Evolutionary conservation across 2,329 filamentous ascomycete species (phyloP), one percentile per base, ranked within the genome.

Genomic region (Diaporthe nobilis): DNA sequence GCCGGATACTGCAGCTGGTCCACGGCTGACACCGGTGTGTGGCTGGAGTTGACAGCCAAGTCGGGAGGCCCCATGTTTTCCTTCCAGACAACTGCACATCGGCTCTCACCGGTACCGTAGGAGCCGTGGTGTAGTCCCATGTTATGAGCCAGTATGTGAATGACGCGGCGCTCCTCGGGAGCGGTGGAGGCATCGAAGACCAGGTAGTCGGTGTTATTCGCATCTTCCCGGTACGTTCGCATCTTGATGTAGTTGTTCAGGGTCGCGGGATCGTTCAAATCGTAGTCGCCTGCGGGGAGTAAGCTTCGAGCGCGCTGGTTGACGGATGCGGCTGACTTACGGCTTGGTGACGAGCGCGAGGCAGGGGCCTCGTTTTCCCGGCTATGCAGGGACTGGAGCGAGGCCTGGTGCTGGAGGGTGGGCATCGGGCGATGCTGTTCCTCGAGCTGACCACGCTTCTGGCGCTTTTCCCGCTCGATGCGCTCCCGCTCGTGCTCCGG

Each of bases 401-500:
- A 98, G 71, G 93, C 92, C 84, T 98, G 96, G 73, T 93, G 94
- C 80, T 97, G 95, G 76, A 97, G 90, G 7, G 71, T 49, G 81
- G 93, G 92, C 61, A 93, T 80, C 87, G 95, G 82, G 42, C 96
- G 92, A 85, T 99, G 97, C 85, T 99, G 97, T 85, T 99, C 97
- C 85, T 99, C 96, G 17, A 99, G 90, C 85, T 99, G 97, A 67
- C 97, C 97, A 71, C 97, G 93, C 80, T 97, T 94, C 86, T 98
- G 96, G 75, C 97, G 91, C 91, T 98, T 99, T 85, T 98, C 97
- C 8, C 97, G 91, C 85, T 99, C 97, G 79, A 99, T 98, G 55
- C 97, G 92, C 85, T 99, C 97, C 71, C 97, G 92, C 85, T 98
- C 97, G 44, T 96, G 95, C 78, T 97, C 91, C 0, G 97, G 97